These are phyloP conservation scores for Arthroderma sp. DNA, from an alignment of 2,329 filamentous ascomycete species.

Conservation along the genomic window DNA sequence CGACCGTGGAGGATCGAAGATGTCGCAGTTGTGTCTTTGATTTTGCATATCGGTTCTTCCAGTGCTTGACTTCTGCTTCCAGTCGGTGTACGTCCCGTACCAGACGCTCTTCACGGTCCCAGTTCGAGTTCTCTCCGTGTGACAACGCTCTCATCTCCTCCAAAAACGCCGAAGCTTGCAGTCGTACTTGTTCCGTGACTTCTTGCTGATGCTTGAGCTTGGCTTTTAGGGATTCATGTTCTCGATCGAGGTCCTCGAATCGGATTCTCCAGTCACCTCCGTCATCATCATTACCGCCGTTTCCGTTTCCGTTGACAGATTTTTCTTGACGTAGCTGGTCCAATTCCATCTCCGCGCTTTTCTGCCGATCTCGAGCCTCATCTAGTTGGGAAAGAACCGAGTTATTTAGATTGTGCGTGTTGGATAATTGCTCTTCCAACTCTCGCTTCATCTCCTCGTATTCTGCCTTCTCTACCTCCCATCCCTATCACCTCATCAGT, in stretches of 20 bases:
- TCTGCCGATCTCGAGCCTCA: constrained; percentile 56
- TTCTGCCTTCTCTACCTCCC: constrained; percentile 55
- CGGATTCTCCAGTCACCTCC: constrained; percentile 52
- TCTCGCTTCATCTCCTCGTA: constrained; percentile 48
- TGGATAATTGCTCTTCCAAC: constrained; percentile 60
- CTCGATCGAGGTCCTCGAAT: constrained; percentile 42
- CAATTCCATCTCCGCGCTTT: constrained; percentile 50
- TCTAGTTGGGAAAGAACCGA: constrained; percentile 69
- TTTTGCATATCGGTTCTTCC: constrained; percentile 80
- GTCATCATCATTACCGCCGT: constrained; percentile 7
- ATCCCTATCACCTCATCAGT: constrained; percentile 19
- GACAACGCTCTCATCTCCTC: constrained; percentile 82
- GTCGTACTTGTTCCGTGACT: constrained; percentile 74
- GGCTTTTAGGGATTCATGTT: constrained; percentile 55
- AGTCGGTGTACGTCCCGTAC: constrained; percentile 62
- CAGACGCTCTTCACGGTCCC: constrained; percentile 71
- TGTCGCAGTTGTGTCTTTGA: constrained; percentile 77
- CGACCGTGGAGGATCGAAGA: constrained; percentile 68
- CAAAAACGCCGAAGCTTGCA: constrained; percentile 70
- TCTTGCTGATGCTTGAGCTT: constrained; percentile 63
- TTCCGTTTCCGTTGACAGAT: neutral
- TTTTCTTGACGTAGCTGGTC: constrained; percentile 18
- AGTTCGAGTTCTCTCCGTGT: constrained; percentile 62
- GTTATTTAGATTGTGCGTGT: constrained; percentile 67
- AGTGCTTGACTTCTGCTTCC: constrained; percentile 73